A percentile compares a stretch with the other conserved stretches of the same genome.
phyloP scores from a whole-genome alignment of 768 basidiomycete genomes.

The Melanogaster broomeanus region DNA sequence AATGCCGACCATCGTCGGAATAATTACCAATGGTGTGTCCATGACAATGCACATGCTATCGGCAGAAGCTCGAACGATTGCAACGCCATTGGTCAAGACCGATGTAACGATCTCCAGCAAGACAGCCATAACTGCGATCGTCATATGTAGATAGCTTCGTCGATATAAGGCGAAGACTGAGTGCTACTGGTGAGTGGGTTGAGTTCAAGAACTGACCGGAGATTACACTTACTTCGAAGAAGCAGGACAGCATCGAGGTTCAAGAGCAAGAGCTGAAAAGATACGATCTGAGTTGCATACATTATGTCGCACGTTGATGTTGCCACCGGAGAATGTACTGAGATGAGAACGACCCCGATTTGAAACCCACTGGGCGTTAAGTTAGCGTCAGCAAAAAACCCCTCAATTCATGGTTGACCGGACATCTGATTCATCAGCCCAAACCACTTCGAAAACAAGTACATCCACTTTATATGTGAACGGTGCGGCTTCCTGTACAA shows the following conservation, averaged over 20 bases:
- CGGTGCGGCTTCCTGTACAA: constrained; percentile 8
- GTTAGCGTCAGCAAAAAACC: constrained; percentile 2
- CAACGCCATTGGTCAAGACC: not conserved
- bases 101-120: not conserved
- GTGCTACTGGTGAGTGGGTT: not conserved
- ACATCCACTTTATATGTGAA: constrained; percentile 18
- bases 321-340: not conserved
- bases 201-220: not conserved
- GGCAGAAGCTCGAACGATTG: not conserved
- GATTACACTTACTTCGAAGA: constrained; percentile 17
- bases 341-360: not conserved
- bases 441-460: constrained; percentile 24
- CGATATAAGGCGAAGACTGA: constrained; percentile 19
- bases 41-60: constrained; percentile 12
- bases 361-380: constrained; percentile 2
- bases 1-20: constrained; percentile 1
- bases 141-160: not conserved
- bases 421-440: constrained; percentile 20
- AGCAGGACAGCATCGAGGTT: constrained; percentile 14
- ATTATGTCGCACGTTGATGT: constrained; percentile 1
- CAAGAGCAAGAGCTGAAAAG: constrained; percentile 15
- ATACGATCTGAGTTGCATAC: not conserved
- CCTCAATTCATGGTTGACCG: not conserved
- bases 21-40: not conserved
- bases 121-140: constrained; percentile 1